Percentiles rank a stretch among this genome's conserved stretches.
Evolutionary conservation across 1,284 basidiomycete genomes (phyloP).

Genomic region (Phylloporus gajari): DNA sequence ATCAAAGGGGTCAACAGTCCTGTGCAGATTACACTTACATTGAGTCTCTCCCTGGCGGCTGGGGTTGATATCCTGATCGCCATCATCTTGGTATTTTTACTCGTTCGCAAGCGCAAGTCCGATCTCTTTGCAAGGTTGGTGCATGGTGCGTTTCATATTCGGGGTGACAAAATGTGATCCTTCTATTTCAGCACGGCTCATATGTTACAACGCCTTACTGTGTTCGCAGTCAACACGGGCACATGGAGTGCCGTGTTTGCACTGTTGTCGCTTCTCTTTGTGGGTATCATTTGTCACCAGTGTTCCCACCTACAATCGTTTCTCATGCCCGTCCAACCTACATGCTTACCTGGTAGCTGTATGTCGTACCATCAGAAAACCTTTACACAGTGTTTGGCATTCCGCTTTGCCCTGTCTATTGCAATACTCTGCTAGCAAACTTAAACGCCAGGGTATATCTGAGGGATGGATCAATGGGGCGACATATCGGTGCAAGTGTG

Average conservation of each 20-base stretch:
- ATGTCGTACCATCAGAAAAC: neutral
- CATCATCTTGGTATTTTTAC: slow-evolving; percentile 12
- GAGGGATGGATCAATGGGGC: neutral
- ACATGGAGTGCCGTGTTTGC: slow-evolving; percentile 27
- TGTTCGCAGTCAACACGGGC: slow-evolving; percentile 28
- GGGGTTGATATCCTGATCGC: slow-evolving; percentile 17
- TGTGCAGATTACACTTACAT: neutral
- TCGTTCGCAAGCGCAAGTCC: slow-evolving; percentile 8
- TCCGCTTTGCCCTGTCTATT: neutral
- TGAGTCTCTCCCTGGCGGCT: neutral
- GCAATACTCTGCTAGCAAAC: neutral
- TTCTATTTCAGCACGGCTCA: slow-evolving; percentile 14
- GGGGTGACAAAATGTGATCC: neutral
- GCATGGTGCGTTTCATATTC: no score
- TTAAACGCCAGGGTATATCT: neutral
- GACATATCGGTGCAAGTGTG: no score
- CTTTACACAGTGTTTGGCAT: neutral
- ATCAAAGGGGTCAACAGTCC: neutral
- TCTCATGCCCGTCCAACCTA: neutral
- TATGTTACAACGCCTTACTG: slow-evolving; percentile 27
- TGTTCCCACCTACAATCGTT: neutral
- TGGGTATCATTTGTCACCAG: slow-evolving; percentile 4
- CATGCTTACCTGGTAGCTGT: neutral
- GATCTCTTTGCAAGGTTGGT: slow-evolving; percentile 8
- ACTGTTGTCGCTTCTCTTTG: slow-evolving; percentile 19